Conservation (phyloP, 805 yeast species). For the Pichia nakasei region DNA sequence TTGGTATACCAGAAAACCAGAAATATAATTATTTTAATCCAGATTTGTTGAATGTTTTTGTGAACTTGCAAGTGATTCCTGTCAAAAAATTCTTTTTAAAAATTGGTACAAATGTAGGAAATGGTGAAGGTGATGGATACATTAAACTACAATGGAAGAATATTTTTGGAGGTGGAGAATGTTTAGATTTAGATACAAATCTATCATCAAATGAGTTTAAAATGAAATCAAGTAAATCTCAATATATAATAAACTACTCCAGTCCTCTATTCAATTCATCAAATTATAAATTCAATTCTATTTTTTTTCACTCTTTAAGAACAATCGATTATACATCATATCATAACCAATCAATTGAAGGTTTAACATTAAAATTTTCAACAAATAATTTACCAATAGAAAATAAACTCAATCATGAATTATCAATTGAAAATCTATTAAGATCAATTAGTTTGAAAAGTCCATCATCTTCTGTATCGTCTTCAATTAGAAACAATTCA, state of each 20-base stretch:
- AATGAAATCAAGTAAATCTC: slow-evolving; percentile 37
- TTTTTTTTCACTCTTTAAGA: slow-evolving; percentile 35
- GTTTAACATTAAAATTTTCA: slow-evolving; percentile 33
- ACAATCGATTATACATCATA: slow-evolving; percentile 38
- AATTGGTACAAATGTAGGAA: slow-evolving; percentile 93
- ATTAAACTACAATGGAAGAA: slow-evolving; percentile 59
- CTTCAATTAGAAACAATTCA: slow-evolving; percentile 22
- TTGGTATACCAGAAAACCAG: slow-evolving; percentile 19
- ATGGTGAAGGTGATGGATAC: slow-evolving; percentile 95
- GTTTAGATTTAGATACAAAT: slow-evolving; percentile 37
- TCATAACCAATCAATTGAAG: slow-evolving; percentile 36
- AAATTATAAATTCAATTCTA: slow-evolving; percentile 31
- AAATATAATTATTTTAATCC: slow-evolving; percentile 16
- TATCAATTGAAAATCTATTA: slow-evolving; percentile 35
- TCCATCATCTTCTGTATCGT: slow-evolving; percentile 1
- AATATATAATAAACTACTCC: slow-evolving; percentile 39
- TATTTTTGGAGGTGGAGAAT: slow-evolving; percentile 51
- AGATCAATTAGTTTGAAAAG: slow-evolving; percentile 29
- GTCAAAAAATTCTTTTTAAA: slow-evolving; percentile 69
- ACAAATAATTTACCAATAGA: slow-evolving; percentile 27
- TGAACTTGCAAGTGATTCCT: slow-evolving; percentile 35
- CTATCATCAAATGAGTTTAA: slow-evolving; percentile 37
- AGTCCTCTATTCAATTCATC: slow-evolving; percentile 38
- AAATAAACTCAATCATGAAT: slow-evolving; percentile 36
- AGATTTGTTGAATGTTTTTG: slow-evolving; percentile 18